Percentiles rank a stretch among this genome's conserved stretches.
phyloP scores from a whole-genome alignment of 2,329 filamentous ascomycete species.

The Rhytidhysteron rufulum region DNA sequence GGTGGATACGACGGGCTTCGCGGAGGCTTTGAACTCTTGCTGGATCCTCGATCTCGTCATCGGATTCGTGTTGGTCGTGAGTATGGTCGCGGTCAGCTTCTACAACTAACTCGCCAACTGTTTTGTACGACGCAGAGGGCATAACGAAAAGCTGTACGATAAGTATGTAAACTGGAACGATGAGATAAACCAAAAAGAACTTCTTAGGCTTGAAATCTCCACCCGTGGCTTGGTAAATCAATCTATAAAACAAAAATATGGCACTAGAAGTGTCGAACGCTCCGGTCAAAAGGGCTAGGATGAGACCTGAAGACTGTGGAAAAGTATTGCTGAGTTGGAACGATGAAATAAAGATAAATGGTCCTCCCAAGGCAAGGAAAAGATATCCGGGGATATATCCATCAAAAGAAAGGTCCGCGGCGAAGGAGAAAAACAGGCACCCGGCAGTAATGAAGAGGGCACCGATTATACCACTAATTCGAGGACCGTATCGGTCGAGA shows the following conservation, averaged over 20 bases:
- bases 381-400: slow-evolving; percentile 53
- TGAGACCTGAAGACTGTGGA: slow-evolving; percentile 47
- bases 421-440: slow-evolving; percentile 69
- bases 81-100: slow-evolving; percentile 57
- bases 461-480: slow-evolving; percentile 69
- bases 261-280: slow-evolving; percentile 50
- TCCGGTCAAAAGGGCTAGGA: slow-evolving; percentile 48
- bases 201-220: slow-evolving; percentile 43
- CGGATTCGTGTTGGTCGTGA: slow-evolving; percentile 50
- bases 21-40: slow-evolving; percentile 45
- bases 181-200: slow-evolving; percentile 48
- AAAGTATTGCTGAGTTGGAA: slow-evolving; percentile 52
- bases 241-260: slow-evolving; percentile 45
- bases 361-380: slow-evolving; percentile 47
- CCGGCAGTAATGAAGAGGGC: slow-evolving; percentile 66
- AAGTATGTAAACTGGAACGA: slow-evolving; percentile 45
- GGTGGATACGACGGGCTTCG: slow-evolving; percentile 56
- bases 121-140: slow-evolving; percentile 48
- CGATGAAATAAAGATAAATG: slow-evolving; percentile 49
- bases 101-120: slow-evolving; percentile 72
- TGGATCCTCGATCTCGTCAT: slow-evolving; percentile 51
- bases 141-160: slow-evolving; percentile 45
- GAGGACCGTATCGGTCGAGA: slow-evolving; percentile 76
- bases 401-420: slow-evolving; percentile 64
- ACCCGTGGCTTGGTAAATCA: slow-evolving; percentile 43